Percentiles rank a stretch among this genome's conserved stretches.
These are phyloP conservation scores for Colletotrichum sp. DNA, from an alignment of 2,329 filamentous ascomycete genomes.

Conservation along the genomic window DNA sequence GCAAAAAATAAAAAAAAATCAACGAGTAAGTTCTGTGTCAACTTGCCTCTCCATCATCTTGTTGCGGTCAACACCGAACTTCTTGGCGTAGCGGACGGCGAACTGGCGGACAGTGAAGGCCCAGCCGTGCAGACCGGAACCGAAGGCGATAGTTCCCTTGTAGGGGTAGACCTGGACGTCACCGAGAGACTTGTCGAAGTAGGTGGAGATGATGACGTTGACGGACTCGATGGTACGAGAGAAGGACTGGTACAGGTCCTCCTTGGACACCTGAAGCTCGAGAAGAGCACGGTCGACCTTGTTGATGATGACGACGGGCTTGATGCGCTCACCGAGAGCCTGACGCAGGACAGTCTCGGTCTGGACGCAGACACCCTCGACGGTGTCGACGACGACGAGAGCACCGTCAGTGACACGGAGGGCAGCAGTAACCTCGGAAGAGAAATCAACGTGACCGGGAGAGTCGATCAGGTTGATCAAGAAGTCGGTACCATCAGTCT, in stretches of 20 bases:
- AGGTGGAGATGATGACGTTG: conserved; percentile 99
- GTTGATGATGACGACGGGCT: conserved; percentile 99
- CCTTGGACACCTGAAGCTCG: conserved; percentile 97
- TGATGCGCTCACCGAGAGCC: conserved; percentile 99
- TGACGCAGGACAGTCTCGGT: conserved; percentile 99
- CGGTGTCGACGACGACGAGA: conserved; percentile 98
- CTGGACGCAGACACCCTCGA: conserved; percentile 99
- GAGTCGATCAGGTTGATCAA: conserved; percentile 99
- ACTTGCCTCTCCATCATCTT: conserved; percentile 94
- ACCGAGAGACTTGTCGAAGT: conserved; percentile 95
- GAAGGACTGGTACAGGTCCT: conserved; percentile 99
- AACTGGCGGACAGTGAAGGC: conserved; percentile 99
- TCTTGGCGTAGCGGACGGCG: conserved; percentile 95
- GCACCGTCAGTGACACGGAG: conserved; percentile 99
- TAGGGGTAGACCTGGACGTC: conserved; percentile 99
- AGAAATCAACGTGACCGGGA: conserved; percentile 99
- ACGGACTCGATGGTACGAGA: conserved; percentile 99
- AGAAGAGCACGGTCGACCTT: conserved; percentile 99
- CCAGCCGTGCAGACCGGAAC: conserved; percentile 99
- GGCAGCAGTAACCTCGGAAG: conserved; percentile 97
- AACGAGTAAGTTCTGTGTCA: background rate
- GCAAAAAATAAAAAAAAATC: background rate
- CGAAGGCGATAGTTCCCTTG: conserved; percentile 97
- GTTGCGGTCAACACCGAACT: conserved; percentile 99
- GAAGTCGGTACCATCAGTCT: conserved; percentile 93